Base-by-base conservation (phyloP, 106 monocot species). In the Posidonia australis region DNA sequence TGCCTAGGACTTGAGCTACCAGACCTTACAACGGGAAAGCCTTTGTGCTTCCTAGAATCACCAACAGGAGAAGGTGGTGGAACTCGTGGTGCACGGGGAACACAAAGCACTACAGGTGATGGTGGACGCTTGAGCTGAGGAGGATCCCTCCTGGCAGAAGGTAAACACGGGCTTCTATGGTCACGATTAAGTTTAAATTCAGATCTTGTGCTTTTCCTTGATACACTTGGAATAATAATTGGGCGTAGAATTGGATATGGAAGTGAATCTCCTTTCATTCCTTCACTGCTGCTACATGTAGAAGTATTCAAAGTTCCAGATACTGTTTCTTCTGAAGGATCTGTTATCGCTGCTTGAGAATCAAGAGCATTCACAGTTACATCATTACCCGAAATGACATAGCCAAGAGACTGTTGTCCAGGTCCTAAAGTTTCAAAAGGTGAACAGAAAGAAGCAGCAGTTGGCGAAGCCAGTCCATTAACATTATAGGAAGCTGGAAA, bases 1-100 rank as follows among this genome's bases (percentile, higher is more conserved):
- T 91, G 75, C 62, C 87, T 85, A 49, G 98, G 98, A 70, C 98
- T 98, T 67, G 98, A 98, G 63, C 98, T 98, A 68, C 98, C 98
- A 63, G 98, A 98, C 49, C 98, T 85, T 54, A 90, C 98, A 75
- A 81, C 75, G 25, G 87, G 87, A 42, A 91, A 91, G 23, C 91
- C 87, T 66, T 84, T 69, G 5, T 63, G 78, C 65, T 85, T 91
- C 70, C 91, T 80, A 60, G 84, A 91, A 48, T 83, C 91, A 60
- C 87, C 87, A 72, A 81, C 79, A 55, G 80, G 80, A 56, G 90
- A 90, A 60, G 98, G 83, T 59, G 86, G 82, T 51, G 91, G 82
- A 28, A 87, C 83, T 1, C 81, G 76, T 71, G 98, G 83, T 1
- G 82, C 82, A 53, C 69, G 78, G 18, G 90, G 91, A 81, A 91